Base-by-base conservation (phyloP, 176 grass and related monocot genomes). In the Elymus sibiricus region DNA sequence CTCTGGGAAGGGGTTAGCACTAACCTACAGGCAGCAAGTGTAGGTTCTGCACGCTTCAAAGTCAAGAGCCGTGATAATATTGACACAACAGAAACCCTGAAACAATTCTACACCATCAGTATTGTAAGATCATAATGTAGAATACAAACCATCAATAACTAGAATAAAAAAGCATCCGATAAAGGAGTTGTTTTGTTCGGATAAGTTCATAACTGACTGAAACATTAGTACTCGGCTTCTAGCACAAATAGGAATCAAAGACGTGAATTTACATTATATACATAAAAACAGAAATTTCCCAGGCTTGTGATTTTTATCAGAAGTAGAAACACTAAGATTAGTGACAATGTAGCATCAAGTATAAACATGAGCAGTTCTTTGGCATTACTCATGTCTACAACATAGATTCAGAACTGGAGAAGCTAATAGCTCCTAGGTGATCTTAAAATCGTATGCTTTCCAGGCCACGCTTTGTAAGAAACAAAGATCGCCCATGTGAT, bases 1-100 rank as follows among this genome's bases (percentile, higher is more conserved):
- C 2, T 40, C 80, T 51, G 65, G n/a, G 22, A 64, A 74, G 26
- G 43, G 29, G 28, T 75, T 70, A 79, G n/a, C 13, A 81, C 77
- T 77, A 77, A 91, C 89, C 86, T 88, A 91, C 21, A 77, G 56
- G 53, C 19, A 64, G 82, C 21, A 83, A 74, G n/a, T 25, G 53
- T 53, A 73, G 65, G 79, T 72, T 76, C 51, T 70, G 61, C 67
- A 42, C 51, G 24, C 70, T 85, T 67, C 59, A 6, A 88, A 55
- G 35, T 47, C 38, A 76, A 81, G 35, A 49, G 7, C 6, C 5
- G n/a, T 26, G 21, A 64, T 75, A 25, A 38, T 70, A 53, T 40
- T 69, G 12, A 46, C 42, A 88, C 39, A 62, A 78, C 1, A 56
- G 73, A 82, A 77, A 63, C 6, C 85, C 90, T 91, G 86, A 88